These are phyloP conservation scores for Pleurotus eryngii DNA, from an alignment of 768 basidiomycete genomes.

Conservation along the genomic window DNA sequence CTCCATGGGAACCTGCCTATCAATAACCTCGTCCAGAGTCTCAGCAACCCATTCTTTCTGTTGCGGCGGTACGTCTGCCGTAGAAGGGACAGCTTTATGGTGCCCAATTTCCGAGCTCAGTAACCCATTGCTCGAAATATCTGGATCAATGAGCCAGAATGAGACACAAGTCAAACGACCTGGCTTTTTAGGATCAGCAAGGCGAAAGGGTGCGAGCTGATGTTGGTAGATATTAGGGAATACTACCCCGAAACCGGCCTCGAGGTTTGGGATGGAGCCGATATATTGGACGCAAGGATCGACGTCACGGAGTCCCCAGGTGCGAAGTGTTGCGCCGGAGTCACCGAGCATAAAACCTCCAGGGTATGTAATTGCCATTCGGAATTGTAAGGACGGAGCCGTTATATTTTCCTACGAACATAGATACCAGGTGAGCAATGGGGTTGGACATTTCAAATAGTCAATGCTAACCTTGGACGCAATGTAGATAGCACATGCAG, in stretches of 20 bases:
- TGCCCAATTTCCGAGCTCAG: neutral
- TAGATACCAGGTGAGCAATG: neutral
- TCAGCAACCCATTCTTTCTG: constrained; percentile 41
- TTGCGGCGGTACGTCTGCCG: constrained; percentile 45
- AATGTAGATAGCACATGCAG: constrained; percentile 42
- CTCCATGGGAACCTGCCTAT: constrained; percentile 38
- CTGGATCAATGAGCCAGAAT: constrained; percentile 50
- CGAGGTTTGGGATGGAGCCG: constrained; percentile 32
- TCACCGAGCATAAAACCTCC: constrained; percentile 41
- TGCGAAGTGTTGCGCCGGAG: constrained; percentile 41
- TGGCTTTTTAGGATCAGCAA: constrained; percentile 35
- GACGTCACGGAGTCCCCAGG: constrained; percentile 47
- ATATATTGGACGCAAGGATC: constrained; percentile 48
- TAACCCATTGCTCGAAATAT: constrained; percentile 17
- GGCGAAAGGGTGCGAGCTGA: constrained; percentile 32
- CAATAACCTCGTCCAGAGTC: constrained; percentile 32
- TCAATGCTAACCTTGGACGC: constrained; percentile 31
- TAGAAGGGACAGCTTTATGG: constrained; percentile 33
- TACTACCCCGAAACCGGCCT: constrained; percentile 34
- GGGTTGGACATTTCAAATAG: neutral
- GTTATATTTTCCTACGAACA: constrained; percentile 40
- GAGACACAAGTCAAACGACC: constrained; percentile 42
- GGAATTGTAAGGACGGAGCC: constrained; percentile 34
- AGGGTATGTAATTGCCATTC: constrained; percentile 51
- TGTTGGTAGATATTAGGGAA: constrained; percentile 62